Percentiles rank a stretch among this genome's conserved stretches.
Evolutionary conservation across 2,329 filamentous ascomycete genomes (phyloP).

Genomic region (Xylaria digitata): DNA sequence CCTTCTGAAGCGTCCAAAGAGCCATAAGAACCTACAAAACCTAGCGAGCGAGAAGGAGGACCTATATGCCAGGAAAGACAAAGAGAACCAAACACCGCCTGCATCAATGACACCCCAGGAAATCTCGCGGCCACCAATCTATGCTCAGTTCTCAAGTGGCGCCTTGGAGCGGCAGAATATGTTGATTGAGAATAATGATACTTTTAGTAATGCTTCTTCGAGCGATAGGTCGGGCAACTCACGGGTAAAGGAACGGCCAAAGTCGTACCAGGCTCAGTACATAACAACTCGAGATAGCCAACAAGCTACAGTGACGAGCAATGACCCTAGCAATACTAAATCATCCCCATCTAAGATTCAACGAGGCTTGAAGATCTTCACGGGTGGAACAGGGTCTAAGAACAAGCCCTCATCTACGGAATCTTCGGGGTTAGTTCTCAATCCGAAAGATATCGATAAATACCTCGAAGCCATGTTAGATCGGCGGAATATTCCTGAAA

Average conservation of each 20-base stretch:
- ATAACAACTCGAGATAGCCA: conserved; percentile 41
- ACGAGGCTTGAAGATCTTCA: conserved; percentile 56
- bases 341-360: conserved; percentile 53
- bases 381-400: conserved; percentile 54
- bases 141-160: conserved; percentile 74
- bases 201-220: conserved; percentile 36
- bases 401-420: conserved; percentile 52
- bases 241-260: conserved; percentile 59
- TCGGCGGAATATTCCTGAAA: conserved; percentile 90
- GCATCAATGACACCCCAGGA: conserved; percentile 56
- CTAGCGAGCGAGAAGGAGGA: conserved; percentile 64
- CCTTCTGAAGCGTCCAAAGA: conserved; percentile 80
- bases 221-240: conserved; percentile 40
- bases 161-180: conserved; percentile 47
- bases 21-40: conserved; percentile 73
- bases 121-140: conserved; percentile 75
- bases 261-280: conserved; percentile 60
- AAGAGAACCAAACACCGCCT: conserved; percentile 81
- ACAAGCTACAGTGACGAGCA: conserved; percentile 35
- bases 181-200: conserved; percentile 29
- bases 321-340: conserved; percentile 41
- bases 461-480: conserved; percentile 76
- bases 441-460: conserved; percentile 65
- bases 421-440: conserved; percentile 64
- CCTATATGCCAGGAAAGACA: conserved; percentile 69